Conservation (phyloP, 768 basidiomycete genomes). For the Kwoniella botswanensis region DNA sequence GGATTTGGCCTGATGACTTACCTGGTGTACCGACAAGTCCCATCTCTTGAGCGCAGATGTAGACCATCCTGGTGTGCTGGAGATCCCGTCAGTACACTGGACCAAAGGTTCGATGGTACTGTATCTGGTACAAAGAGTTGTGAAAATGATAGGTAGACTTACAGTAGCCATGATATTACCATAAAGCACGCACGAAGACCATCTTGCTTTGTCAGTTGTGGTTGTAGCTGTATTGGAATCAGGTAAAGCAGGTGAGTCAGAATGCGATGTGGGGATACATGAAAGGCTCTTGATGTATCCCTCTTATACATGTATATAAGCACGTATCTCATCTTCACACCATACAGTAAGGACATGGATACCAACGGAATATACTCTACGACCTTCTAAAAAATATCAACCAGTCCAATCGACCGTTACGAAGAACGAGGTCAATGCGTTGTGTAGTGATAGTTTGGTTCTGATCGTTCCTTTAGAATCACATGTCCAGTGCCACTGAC, state of each 20-base stretch:
- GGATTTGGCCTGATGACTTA: neutral
- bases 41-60: conserved; percentile 13
- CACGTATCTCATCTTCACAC: neutral
- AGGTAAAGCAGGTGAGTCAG: too few species aligned
- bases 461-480: neutral
- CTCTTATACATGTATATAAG: neutral
- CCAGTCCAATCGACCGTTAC: neutral
- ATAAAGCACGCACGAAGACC: conserved; percentile 9
- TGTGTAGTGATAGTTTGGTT: too few species aligned
- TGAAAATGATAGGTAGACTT: neutral
- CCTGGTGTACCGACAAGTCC: conserved; percentile 7
- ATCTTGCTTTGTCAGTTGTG: neutral
- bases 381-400: too few species aligned
- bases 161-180: conserved; percentile 8
- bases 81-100: neutral
- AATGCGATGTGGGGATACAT: neutral
- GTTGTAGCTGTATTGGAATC: neutral
- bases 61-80: conserved; percentile 8
- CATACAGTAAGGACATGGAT: too few species aligned
- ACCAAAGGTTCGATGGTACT: neutral
- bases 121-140: too few species aligned
- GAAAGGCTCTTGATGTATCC: neutral
- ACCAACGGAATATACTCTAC: too few species aligned
- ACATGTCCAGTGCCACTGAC: neutral
- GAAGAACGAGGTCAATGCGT: neutral